These are phyloP conservation scores for Trichosporon faecale DNA, from an alignment of 1,284 basidiomycete genomes.

Conservation along the genomic window DNA sequence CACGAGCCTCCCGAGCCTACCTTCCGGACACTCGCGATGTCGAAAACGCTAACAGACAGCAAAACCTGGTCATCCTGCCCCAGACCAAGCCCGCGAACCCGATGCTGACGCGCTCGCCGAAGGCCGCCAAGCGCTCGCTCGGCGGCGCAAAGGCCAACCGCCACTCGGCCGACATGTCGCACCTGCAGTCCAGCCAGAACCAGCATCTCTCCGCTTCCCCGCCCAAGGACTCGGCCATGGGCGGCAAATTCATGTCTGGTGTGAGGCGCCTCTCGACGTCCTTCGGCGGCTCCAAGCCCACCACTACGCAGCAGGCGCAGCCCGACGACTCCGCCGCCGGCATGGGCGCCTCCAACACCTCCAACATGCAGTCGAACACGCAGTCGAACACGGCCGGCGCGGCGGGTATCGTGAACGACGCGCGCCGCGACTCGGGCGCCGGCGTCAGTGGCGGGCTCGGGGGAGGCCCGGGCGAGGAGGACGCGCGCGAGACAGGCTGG, in stretches of 20 bases:
- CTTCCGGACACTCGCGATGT: no score
- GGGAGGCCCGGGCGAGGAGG: neutral
- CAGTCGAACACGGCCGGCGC: neutral
- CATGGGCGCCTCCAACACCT: neutral
- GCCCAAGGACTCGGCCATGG: neutral
- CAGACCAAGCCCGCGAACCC: slow-evolving; percentile 41
- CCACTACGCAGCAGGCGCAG: neutral
- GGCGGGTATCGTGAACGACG: neutral
- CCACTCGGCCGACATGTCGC: neutral
- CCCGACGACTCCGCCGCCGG: neutral
- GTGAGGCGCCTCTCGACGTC: neutral
- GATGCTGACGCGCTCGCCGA: slow-evolving; percentile 26
- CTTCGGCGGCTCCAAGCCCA: neutral
- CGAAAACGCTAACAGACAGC: slow-evolving; percentile 23
- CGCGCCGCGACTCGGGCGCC: neutral
- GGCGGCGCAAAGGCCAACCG: neutral
- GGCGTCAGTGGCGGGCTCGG: slow-evolving; percentile 8
- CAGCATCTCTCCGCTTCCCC: slow-evolving; percentile 23
- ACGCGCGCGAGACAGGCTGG: slow-evolving; percentile 35
- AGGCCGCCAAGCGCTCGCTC: neutral
- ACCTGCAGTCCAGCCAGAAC: neutral
- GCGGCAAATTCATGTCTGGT: neutral
- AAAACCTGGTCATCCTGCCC: slow-evolving; percentile 42
- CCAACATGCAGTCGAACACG: no score
- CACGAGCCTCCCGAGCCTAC: no score